phyloP scores from a whole-genome alignment of 805 yeast genomes.

The Yarrowia porcina region DNA sequence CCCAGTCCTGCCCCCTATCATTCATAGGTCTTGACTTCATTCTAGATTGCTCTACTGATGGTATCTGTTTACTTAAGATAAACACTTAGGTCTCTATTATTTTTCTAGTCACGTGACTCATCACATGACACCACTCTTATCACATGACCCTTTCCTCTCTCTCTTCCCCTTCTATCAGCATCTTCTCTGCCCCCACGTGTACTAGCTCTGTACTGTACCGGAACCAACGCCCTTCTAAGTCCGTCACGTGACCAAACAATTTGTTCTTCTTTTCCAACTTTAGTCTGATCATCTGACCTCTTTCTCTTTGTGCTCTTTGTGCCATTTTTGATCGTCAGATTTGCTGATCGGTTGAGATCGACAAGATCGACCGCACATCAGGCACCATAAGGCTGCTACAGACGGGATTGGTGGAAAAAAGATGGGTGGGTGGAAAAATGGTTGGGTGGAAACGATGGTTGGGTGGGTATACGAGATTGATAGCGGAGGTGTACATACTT shows the following conservation, averaged over 20 bases:
- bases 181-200: constrained; percentile 10
- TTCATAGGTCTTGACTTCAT: too few species aligned
- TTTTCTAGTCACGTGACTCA: too few species aligned
- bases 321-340: not conserved
- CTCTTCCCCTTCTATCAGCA: not conserved
- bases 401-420: not conserved
- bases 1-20: too few species aligned
- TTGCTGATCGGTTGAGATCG: not conserved
- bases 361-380: not conserved
- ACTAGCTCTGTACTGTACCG: not conserved
- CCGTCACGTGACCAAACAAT: not conserved
- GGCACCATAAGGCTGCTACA: not conserved
- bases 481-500: too few species aligned
- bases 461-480: too few species aligned
- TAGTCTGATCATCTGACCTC: not conserved
- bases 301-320: too few species aligned
- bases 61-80: too few species aligned
- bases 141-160: too few species aligned
- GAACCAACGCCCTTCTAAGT: not conserved
- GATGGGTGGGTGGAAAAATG: constrained; percentile 1
- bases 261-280: not conserved
- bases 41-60: too few species aligned
- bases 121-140: too few species aligned
- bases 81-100: too few species aligned
- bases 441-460: too few species aligned